A percentile compares a stretch with the other conserved stretches of the same genome.
Conservation (phyloP, 164 flowering plant species). For the Vitis amurensis region DNA sequence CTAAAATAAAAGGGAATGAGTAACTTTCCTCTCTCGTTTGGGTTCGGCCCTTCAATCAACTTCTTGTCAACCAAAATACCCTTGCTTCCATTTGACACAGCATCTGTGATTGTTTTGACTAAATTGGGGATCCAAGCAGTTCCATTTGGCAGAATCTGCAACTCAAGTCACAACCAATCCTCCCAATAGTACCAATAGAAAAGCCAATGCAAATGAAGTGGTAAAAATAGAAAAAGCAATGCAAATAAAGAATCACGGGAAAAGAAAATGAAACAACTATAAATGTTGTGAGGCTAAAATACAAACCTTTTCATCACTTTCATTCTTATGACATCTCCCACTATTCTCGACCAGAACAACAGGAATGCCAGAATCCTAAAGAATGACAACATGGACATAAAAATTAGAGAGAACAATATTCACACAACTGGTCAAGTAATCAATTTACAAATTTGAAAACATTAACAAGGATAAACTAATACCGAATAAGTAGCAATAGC, state of each 20-base stretch:
- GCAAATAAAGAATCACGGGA: neutral
- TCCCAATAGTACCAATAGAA: neutral
- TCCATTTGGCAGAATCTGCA: constrained; percentile 87
- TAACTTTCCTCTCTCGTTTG: constrained; percentile 69
- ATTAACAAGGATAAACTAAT: no score
- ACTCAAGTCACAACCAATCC: neutral
- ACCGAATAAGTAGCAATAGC: no score
- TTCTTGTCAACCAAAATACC: constrained; percentile 77
- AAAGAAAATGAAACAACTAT: neutral
- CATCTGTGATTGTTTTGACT: constrained; percentile 59
- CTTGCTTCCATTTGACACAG: constrained; percentile 65
- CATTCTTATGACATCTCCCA: constrained; percentile 91
- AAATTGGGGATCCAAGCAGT: constrained; percentile 81
- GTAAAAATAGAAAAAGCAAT: neutral
- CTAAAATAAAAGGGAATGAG: constrained; percentile 75
- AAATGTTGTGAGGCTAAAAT: neutral
- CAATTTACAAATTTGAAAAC: no score
- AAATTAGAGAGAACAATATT: no score
- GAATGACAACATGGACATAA: neutral
- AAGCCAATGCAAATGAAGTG: neutral
- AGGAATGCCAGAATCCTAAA: constrained; percentile 55
- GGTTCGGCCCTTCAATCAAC: constrained; percentile 86
- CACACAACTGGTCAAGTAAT: no score
- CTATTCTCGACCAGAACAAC: constrained; percentile 95
- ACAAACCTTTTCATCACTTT: constrained; percentile 74